Evolutionary conservation across 1,284 basidiomycete species (phyloP).

Genomic region (Microbotryum violaceum): DNA sequence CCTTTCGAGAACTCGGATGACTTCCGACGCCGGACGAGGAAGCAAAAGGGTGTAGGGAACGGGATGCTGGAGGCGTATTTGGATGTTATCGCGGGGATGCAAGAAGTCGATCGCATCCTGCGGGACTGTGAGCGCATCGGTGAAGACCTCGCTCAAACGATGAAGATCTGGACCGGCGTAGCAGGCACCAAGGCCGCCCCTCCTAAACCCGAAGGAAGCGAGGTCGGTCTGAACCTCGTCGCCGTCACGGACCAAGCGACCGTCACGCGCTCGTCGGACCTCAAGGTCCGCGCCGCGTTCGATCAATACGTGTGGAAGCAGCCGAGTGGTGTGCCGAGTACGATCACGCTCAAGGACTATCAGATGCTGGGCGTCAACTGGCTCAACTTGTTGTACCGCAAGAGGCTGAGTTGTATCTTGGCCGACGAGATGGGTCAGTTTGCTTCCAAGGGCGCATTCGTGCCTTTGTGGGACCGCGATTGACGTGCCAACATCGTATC

Average conservation of each 20-base stretch:
- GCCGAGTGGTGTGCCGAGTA: constrained; percentile 61
- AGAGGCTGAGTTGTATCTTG: constrained; percentile 81
- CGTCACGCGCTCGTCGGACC: constrained; percentile 17
- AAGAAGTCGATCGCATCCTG: constrained; percentile 80
- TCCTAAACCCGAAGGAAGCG: constrained; percentile 3
- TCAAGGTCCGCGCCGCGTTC: constrained; percentile 39
- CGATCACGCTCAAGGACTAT: constrained; percentile 85
- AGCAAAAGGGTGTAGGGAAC: constrained; percentile 85
- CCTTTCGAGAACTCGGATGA: constrained; percentile 76
- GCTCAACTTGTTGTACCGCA: constrained; percentile 79
- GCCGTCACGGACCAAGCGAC: constrained; percentile 45
- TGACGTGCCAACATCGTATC: constrained; percentile 2
- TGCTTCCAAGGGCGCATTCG: not conserved
- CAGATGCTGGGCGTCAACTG: constrained; percentile 97
- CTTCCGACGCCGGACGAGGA: constrained; percentile 65
- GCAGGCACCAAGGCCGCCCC: constrained; percentile 33
- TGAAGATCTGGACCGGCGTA: constrained; percentile 65
- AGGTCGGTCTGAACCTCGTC: constrained; percentile 36
- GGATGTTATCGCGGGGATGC: constrained; percentile 81
- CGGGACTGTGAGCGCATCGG: constrained; percentile 83
- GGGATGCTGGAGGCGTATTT: constrained; percentile 85
- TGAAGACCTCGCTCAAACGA: constrained; percentile 51
- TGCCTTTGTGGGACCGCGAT: not conserved
- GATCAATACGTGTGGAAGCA: constrained; percentile 57
- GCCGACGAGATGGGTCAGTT: constrained; percentile 93